Conservation (phyloP, 2,329 filamentous ascomycete genomes). For the Botrytis paeoniae region DNA sequence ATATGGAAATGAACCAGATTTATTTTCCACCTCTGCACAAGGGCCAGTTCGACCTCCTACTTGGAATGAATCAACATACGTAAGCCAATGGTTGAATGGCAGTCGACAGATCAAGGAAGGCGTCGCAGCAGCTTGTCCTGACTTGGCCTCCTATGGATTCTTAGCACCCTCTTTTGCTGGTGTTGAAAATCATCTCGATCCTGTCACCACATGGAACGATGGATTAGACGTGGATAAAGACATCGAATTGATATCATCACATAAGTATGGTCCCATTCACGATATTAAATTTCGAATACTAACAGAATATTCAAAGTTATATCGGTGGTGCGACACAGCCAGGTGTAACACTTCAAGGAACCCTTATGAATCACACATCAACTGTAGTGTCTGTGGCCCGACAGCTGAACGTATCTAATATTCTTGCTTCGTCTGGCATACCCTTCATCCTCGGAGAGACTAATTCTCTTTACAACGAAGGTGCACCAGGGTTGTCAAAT, state of each 20-base stretch:
- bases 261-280: conserved; percentile 49
- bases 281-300: conserved; percentile 1
- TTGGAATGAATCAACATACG: conserved; percentile 55
- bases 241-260: conserved; percentile 54
- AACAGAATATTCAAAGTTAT: conserved; percentile 46
- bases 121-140: conserved; percentile 50
- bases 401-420: conserved; percentile 34
- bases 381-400: conserved; percentile 48
- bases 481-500: conserved; percentile 59
- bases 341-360: conserved; percentile 59
- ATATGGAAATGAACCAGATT: conserved; percentile 63
- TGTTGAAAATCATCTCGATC: conserved; percentile 49
- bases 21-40: conserved; percentile 53
- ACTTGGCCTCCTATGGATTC: conserved; percentile 49
- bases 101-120: conserved; percentile 48
- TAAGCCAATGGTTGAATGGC: conserved; percentile 56
- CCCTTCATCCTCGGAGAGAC: conserved; percentile 43
- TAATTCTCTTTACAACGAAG: conserved; percentile 62
- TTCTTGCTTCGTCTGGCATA: conserved; percentile 39
- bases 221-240: conserved; percentile 49
- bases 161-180: conserved; percentile 59
- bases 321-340: conserved; percentile 57
- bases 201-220: conserved; percentile 49
- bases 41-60: conserved; percentile 48
- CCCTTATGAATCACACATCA: conserved; percentile 60